These are phyloP conservation scores for Ogataea wickerhamii DNA, from an alignment of 805 yeast species.

Conservation along the genomic window DNA sequence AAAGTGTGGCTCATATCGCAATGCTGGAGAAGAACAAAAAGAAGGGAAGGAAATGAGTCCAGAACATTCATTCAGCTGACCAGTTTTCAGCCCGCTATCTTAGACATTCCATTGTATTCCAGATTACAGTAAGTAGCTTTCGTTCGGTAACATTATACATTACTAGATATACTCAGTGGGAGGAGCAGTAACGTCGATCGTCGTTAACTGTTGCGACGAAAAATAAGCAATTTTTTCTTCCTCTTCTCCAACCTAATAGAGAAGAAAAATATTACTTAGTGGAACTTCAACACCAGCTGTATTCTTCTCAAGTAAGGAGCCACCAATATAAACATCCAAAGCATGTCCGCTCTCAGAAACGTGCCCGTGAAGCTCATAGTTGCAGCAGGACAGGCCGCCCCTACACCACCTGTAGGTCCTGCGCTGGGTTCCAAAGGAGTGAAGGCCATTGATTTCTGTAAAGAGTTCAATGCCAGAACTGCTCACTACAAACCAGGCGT, in stretches of 20 bases:
- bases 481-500: constrained; percentile 81
- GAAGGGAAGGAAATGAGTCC: constrained; percentile 27
- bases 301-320: background rate
- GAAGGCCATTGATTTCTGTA: constrained; percentile 96
- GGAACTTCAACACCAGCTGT: background rate
- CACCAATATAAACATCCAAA: background rate
- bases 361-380: constrained; percentile 82
- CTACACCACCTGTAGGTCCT: constrained; percentile 99
- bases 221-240: no score
- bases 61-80: no score
- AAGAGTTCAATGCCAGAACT: constrained; percentile 96
- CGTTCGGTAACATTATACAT: no score
- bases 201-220: no score
- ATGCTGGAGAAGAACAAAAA: constrained; percentile 82
- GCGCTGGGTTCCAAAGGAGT: constrained; percentile 98
- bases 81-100: no score
- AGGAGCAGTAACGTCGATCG: no score
- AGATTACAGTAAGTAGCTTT: no score
- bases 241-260: no score
- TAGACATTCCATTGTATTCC: no score
- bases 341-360: constrained; percentile 45
- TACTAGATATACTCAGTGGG: no score
- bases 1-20: constrained; percentile 93
- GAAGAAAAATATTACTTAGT: no score
- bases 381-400: constrained; percentile 97